Conservation (phyloP, 2,329 filamentous ascomycete genomes). For the Alternaria metachromatica region DNA sequence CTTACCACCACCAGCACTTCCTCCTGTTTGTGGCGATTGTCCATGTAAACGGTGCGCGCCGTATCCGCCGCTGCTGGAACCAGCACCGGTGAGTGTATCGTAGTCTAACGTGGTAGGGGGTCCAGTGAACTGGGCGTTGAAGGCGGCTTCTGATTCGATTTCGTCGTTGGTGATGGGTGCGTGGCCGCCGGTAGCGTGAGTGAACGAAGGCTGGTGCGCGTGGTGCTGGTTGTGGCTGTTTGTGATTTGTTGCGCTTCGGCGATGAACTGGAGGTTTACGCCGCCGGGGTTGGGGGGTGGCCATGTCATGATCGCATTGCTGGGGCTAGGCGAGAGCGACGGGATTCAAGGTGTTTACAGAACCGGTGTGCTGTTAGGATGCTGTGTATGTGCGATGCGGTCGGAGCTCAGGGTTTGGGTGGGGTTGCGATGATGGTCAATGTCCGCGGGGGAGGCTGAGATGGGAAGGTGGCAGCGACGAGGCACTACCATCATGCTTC, state of each 20-base stretch:
- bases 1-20: neutral
- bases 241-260: neutral
- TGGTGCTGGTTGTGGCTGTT: neutral
- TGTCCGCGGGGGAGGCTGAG: slow-evolving; percentile 28
- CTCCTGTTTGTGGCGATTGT: neutral
- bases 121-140: neutral
- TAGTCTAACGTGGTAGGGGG: neutral
- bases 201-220: neutral
- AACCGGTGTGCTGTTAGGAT: neutral
- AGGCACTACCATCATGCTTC: neutral
- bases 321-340: neutral
- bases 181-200: neutral
- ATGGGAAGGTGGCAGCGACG: slow-evolving; percentile 27
- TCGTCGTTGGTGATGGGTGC: neutral
- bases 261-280: neutral
- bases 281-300: neutral
- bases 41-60: neutral
- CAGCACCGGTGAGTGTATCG: neutral
- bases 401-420: neutral
- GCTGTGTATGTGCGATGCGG: neutral
- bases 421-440: slow-evolving; percentile 4
- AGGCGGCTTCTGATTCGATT: neutral
- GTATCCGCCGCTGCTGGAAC: neutral
- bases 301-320: slow-evolving; percentile 10
- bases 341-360: slow-evolving; percentile 1